Base-by-base conservation (phyloP, 2,329 filamentous ascomycete genomes). In the Cercospora sp. region DNA sequence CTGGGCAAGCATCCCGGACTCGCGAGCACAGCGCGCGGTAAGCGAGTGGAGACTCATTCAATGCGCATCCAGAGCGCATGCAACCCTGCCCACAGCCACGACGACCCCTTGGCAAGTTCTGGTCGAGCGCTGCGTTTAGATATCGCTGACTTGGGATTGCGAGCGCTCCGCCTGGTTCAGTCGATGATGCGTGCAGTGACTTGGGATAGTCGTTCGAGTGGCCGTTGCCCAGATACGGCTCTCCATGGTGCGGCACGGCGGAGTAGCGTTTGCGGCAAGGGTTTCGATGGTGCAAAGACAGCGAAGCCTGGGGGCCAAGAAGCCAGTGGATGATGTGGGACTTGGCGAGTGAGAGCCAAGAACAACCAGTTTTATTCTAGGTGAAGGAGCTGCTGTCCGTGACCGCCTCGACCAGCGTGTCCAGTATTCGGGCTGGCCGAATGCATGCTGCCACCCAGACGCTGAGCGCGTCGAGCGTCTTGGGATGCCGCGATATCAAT, bases 211-310 rank as follows among this genome's bases (percentile, higher is more conserved):
- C 42, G 61, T 60, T 30, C 23, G 53, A 33, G 20, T 23, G 6
- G 13, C 55, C 26, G 16, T 60, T 64, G 68, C 68, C 68, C 65
- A 67, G 68, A 58, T 62, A 45, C 68, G 68, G 68, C 65, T 69
- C 65, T 69, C 68, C 68, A 69, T 65, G 53, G 31, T 69, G 68
- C 68, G 68, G 68, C 68, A 65, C 62, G 68, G 68, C 68, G 60
- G 61, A 45, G 58, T 33, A 20, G 58, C 30, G 13, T 20, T 60
- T 55, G 59, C 18, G 58, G 31, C 64, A 33, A 63, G 64, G 58
- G 55, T 10, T 66, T 30, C 28, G 58, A 58, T 31, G 30, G 66
- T 40, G 62, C 62, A 63, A 62, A 60, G 58, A 65, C 61, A 45
- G 66, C 62, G 57, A 64, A 67, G 60, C 48, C 48, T 45, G 51